Percentiles rank a stretch among this genome's conserved stretches.
phyloP scores from a whole-genome alignment of 2,329 filamentous ascomycete genomes.

The Clonostachys sp. region DNA sequence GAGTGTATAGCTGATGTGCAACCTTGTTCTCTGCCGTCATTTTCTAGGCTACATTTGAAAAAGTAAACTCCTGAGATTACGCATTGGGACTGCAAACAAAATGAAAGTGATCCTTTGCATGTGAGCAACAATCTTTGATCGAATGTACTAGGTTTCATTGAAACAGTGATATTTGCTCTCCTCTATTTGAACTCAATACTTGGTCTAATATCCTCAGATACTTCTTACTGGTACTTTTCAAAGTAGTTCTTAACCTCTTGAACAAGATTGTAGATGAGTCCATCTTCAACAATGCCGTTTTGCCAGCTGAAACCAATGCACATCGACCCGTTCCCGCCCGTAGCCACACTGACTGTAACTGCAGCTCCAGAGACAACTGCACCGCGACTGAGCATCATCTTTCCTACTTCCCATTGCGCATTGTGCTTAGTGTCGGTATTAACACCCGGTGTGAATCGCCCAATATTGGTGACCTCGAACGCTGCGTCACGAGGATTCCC shows the following conservation, averaged over 20 bases:
- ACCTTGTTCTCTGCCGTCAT: no score
- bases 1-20: no score
- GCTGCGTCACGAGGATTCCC: slow-evolving; percentile 28
- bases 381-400: slow-evolving; percentile 38
- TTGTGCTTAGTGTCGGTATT: slow-evolving; percentile 5
- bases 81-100: no score
- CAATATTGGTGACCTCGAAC: slow-evolving; percentile 41
- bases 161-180: no score
- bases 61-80: no score
- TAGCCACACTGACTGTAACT: slow-evolving; percentile 29
- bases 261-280: slow-evolving; percentile 6
- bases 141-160: no score
- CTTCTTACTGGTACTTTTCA: no score
- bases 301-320: slow-evolving; percentile 32
- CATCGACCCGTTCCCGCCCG: slow-evolving; percentile 36
- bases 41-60: no score
- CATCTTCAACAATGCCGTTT: slow-evolving; percentile 21
- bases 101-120: no score
- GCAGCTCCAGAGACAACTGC: slow-evolving; percentile 26
- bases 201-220: no score
- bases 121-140: no score
- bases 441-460: slow-evolving; percentile 16
- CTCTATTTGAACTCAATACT: no score
- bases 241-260: neutral
- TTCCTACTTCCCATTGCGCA: slow-evolving; percentile 17